Evolutionary conservation across 257 asterid genomes (phyloP), one percentile per base, ranked within the genome.

Genomic region (Solanum sitiens): DNA sequence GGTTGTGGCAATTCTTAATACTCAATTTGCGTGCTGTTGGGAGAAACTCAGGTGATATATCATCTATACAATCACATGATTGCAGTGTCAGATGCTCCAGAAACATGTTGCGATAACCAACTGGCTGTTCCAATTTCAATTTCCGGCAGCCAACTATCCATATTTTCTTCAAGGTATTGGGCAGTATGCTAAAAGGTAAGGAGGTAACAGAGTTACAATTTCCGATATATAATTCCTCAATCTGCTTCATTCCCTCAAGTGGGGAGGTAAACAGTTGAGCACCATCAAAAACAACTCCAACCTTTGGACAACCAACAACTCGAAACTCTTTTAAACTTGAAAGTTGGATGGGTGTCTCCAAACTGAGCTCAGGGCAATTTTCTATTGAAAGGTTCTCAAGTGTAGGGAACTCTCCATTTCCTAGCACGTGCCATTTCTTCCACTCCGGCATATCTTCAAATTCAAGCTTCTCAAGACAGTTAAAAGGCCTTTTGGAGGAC

Each of bases 81-180:
- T 0, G 0, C 10, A 86, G 3, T 0, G 0, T 1, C 18, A 53
- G 37, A 0, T 0, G 0, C 27, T 33, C 44, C 1, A 73, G 11
- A 30, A 40, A 23, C 39, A 70, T 30, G 12, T 65, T n/a, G n/a
- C n/a, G n/a, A n/a, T n/a, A 6, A 65, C 21, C 0, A 74, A 74
- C 3, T 32, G 33, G 32, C 11, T 3, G 0, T 1, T 33, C 50
- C 15, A 85, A 27, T 42, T 86, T 27, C 44, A 68, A 11, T 68
- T 27, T 68, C 42, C 3, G 21, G 12, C 32, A n/a, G 32, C 7
- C 0, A 1, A 1, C 0, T 39, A 84, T 33, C 0, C 0, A 0
- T 27, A 59, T 6, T 33, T 0, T 2, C 59, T 84, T 63, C 65
- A 86, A 35, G 9, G 35, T 25, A 35, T 1, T 70, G 0, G 80